phyloP scores from a whole-genome alignment of 2,329 filamentous ascomycete genomes.

The Mollisiaceae sp. region DNA sequence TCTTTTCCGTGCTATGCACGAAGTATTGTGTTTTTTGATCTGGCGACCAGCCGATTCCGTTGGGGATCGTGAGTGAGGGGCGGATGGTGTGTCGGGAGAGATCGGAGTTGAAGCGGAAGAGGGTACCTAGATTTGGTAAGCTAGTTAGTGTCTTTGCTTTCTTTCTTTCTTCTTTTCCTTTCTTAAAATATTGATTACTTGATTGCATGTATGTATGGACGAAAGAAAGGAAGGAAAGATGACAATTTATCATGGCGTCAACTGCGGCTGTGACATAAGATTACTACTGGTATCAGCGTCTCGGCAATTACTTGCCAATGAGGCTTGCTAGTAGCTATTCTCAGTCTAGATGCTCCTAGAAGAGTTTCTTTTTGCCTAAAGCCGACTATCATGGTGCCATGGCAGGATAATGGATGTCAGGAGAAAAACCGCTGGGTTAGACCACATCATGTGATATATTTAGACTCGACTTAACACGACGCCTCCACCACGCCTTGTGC shows the following conservation, averaged over 20 bases:
- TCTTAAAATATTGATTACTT: not conserved
- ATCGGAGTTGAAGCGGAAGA: slow-evolving; percentile 74
- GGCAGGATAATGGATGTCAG: not conserved
- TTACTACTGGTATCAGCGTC: not conserved
- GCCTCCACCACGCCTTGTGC: not conserved
- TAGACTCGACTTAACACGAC: not conserved
- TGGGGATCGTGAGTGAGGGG: slow-evolving; percentile 76
- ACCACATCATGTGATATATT: not conserved
- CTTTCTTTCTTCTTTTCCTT: not conserved
- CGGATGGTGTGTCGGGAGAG: slow-evolving; percentile 64
- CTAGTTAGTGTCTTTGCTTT: not conserved
- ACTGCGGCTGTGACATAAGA: not conserved
- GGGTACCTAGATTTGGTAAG: slow-evolving; percentile 57
- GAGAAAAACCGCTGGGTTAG: not conserved
- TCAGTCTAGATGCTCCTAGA: not conserved
- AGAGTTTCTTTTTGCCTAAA: not conserved
- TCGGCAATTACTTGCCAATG: not conserved
- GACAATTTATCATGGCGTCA: not conserved
- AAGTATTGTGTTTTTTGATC: slow-evolving; percentile 73
- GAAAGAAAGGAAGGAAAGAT: not conserved
- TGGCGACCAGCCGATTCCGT: slow-evolving; percentile 81
- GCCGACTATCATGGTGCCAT: not conserved
- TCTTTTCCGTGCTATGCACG: slow-evolving; percentile 75
- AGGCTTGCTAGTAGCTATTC: not conserved
- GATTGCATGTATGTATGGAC: not conserved